Conservation (phyloP, 2,329 filamentous ascomycete genomes). For the Colletotrichum higginsianum region DNA sequence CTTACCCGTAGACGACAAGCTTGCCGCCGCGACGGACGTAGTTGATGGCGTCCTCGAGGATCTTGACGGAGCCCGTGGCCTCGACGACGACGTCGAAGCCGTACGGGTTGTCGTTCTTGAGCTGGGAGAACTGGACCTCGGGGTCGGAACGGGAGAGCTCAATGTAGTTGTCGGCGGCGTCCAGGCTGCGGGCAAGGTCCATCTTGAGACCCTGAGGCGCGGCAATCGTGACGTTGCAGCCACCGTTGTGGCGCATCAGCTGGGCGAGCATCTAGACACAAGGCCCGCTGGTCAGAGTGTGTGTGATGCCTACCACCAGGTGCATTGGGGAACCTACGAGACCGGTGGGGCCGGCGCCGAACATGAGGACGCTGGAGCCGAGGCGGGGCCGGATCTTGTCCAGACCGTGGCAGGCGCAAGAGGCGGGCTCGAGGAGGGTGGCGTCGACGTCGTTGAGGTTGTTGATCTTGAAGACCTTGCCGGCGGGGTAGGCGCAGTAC, state of each 20-base stretch:
- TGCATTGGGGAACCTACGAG: constrained; percentile 57
- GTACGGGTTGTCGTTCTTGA: constrained; percentile 77
- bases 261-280: constrained; percentile 68
- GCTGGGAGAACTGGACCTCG: constrained; percentile 71
- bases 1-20: constrained; percentile 75
- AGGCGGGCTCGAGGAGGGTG: constrained; percentile 78
- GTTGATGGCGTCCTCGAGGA: constrained; percentile 79
- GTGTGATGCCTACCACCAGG: background rate
- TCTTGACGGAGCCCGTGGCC: constrained; percentile 78
- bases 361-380: constrained; percentile 75
- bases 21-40: constrained; percentile 81
- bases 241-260: constrained; percentile 75
- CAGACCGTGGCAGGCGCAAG: constrained; percentile 79
- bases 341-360: constrained; percentile 77
- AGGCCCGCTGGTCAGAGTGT: background rate
- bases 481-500: constrained; percentile 70
- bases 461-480: constrained; percentile 74
- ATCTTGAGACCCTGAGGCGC: constrained; percentile 79
- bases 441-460: constrained; percentile 79
- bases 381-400: constrained; percentile 78
- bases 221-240: constrained; percentile 79
- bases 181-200: constrained; percentile 73
- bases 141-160: constrained; percentile 69
- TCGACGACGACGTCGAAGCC: constrained; percentile 79
- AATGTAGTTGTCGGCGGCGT: constrained; percentile 68